These are phyloP conservation scores for Chlamydomonas sphaeroides DNA, from an alignment of 139 green algal genomes.

Conservation along the genomic window DNA sequence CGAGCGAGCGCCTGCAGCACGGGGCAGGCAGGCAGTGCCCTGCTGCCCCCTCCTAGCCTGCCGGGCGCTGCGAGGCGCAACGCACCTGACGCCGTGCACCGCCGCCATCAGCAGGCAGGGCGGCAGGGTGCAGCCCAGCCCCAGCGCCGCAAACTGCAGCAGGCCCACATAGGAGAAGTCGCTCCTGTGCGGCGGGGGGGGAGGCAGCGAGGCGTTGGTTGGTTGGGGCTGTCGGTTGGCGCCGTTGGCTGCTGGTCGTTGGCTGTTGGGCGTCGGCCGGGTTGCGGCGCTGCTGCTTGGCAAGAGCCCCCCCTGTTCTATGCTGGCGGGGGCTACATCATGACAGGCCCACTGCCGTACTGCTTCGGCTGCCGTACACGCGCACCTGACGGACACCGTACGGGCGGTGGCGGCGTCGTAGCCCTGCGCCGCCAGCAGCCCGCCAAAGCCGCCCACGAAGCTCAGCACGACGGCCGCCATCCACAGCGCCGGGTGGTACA, in stretches of 20 bases:
- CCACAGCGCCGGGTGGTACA: neutral
- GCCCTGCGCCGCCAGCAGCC: neutral
- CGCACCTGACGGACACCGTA: neutral
- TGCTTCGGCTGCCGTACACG: neutral
- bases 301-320: neutral
- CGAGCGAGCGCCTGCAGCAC: no score
- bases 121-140: neutral
- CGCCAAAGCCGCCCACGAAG: conserved; percentile 21
- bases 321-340: neutral
- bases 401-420: neutral
- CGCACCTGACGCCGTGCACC: neutral
- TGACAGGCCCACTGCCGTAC: neutral
- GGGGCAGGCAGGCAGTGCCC: no score
- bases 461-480: neutral
- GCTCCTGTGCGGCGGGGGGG: neutral
- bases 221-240: no score
- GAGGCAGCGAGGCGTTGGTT: neutral
- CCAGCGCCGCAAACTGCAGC: conserved; percentile 27
- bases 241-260: no score
- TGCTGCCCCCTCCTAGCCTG: neutral
- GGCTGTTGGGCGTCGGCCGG: neutral
- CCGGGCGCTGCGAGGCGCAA: neutral
- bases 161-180: conserved; percentile 28
- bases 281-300: no score
- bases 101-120: conserved; percentile 14